Evolutionary conservation across 805 yeast genomes (phyloP).

Genomic region (Teunomyces atbi): DNA sequence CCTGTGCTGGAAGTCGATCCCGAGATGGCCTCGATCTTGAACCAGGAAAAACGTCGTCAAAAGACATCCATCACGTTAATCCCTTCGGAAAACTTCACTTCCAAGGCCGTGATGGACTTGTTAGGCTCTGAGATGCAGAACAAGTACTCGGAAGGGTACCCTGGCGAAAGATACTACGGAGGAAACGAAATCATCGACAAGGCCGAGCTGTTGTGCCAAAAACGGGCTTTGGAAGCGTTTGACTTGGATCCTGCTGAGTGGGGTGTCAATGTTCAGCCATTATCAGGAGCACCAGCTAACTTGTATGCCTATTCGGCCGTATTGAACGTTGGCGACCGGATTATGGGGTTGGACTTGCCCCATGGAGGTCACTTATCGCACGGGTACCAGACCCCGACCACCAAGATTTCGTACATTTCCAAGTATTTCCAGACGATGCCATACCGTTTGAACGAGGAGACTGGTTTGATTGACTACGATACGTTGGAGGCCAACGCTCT

Average conservation of each 20-base stretch:
- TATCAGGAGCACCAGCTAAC: slow-evolving; percentile 98
- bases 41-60: slow-evolving; percentile 87
- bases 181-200: slow-evolving; percentile 97
- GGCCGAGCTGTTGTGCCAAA: slow-evolving; percentile 88
- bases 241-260: slow-evolving; percentile 74
- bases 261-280: slow-evolving; percentile 98
- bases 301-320: slow-evolving; percentile 94
- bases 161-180: slow-evolving; percentile 98
- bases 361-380: slow-evolving; percentile 99
- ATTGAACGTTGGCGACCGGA: slow-evolving; percentile 91
- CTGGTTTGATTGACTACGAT: slow-evolving; percentile 96
- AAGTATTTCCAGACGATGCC: slow-evolving; percentile 99
- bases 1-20: slow-evolving; percentile 69
- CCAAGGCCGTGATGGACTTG: slow-evolving; percentile 93
- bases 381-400: slow-evolving; percentile 93
- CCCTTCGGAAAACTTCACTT: slow-evolving; percentile 96
- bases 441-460: slow-evolving; percentile 85
- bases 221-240: slow-evolving; percentile 92
- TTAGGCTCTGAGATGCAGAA: slow-evolving; percentile 97
- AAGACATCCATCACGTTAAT: slow-evolving; percentile 89
- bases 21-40: slow-evolving; percentile 68
- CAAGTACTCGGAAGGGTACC: slow-evolving; percentile 98
- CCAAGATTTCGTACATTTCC: slow-evolving; percentile 93
- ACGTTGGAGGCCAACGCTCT: slow-evolving; percentile 87
- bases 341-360: slow-evolving; percentile 97